Evolutionary conservation across 1,284 basidiomycete species (phyloP), one percentile per base, ranked within the genome.

Genomic region (Ustilago trichophora): DNA sequence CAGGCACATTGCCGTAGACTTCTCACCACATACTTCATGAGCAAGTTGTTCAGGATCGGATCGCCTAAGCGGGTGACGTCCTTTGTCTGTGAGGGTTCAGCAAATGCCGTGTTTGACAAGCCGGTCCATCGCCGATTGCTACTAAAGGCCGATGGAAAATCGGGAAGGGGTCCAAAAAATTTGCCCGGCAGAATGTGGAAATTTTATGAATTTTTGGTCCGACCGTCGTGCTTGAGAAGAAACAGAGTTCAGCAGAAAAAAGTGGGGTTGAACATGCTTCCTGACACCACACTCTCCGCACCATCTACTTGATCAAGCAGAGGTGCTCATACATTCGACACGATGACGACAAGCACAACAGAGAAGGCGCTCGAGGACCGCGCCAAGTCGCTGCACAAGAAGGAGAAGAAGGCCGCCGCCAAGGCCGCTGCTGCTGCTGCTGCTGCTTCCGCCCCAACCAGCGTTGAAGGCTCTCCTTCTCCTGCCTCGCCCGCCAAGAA

Each of bases 331-430:
- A 13, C 13, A 33, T n/a, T n/a, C n/a, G n/a, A n/a, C 36, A 51
- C 26, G 43, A 64, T 62, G 57, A 53, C 63, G 22, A 53, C 60
- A 6, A 52, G 54, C 42, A 42, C 41, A 16, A 65, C 47, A 32
- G 59, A 53, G 29, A 73, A 57, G 21, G 60, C 50, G 26, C 66
- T 67, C 4, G 76, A 76, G 24, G 76, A 76, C 16, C 49, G 43
- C 36, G 57, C 68, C 54, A 73, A 69, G 52, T 55, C 58, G 36
- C 38, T 57, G 7, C 54, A 77, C 53, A 78, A 74, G 29, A 80
- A 82, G 69, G 70, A 72, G 62, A 82, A 82, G 75, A 80, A 80
- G 69, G 68, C 52, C 3, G 47, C 49, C 33, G 50, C 63, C 41
- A 54, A 54, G 26, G 57, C 57, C 24, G 56, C 47, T 27, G 73